These are phyloP conservation scores for Rehmannia glutinosa DNA, from an alignment of 257 asterid genomes.

Conservation along the genomic window DNA sequence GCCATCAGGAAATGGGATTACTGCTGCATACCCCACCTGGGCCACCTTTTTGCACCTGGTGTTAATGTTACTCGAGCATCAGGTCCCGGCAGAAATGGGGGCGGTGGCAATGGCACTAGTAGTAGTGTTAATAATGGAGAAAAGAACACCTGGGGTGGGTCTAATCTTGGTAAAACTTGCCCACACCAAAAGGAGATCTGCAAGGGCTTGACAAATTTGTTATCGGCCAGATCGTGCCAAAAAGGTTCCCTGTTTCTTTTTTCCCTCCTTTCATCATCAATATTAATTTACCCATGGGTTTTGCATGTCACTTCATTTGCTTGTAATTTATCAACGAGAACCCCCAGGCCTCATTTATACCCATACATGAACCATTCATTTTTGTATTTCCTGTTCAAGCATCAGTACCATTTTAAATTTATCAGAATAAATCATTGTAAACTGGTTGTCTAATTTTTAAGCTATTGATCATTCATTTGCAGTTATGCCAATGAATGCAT, in stretches of 20 bases:
- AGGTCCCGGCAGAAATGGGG: constrained; percentile 32
- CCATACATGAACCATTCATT: not conserved
- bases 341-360: not conserved
- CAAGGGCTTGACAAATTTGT: constrained; percentile 82
- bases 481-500: not conserved
- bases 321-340: not conserved
- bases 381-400: not conserved
- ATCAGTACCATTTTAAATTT: not conserved
- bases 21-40: constrained; percentile 92
- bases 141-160: constrained; percentile 83
- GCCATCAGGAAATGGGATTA: constrained; percentile 55
- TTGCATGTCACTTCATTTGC: not conserved
- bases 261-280: constrained; percentile 3
- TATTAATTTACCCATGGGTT: not conserved
- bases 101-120: constrained; percentile 24
- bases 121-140: constrained; percentile 37
- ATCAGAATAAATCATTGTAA: constrained; percentile 4
- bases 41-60: constrained; percentile 91
- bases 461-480: not conserved
- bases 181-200: constrained; percentile 96
- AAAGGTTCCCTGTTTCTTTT: constrained; percentile 46
- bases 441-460: constrained; percentile 1
- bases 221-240: constrained; percentile 92
- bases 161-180: constrained; percentile 76
- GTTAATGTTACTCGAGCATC: constrained; percentile 56